phyloP scores from a whole-genome alignment of 106 monocot species.

The Dendrobium nobile region DNA sequence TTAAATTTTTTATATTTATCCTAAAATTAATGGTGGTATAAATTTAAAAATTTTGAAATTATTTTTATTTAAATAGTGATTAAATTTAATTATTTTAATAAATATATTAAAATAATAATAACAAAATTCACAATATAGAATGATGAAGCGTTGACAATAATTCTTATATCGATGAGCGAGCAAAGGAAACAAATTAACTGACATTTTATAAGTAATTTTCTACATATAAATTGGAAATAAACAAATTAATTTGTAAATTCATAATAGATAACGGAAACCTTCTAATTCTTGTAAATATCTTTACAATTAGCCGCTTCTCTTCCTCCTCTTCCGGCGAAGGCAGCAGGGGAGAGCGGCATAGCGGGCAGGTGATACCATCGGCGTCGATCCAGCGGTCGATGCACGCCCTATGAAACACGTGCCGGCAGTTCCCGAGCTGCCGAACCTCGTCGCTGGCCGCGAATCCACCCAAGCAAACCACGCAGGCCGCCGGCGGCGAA shows the following conservation, averaged over 20 bases:
- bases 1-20: no score
- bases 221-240: not conserved
- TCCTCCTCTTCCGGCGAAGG: not conserved
- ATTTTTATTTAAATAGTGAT: no score
- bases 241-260: not conserved
- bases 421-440: constrained; percentile 30
- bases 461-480: constrained; percentile 17
- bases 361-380: constrained; percentile 18
- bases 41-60: no score
- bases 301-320: not conserved
- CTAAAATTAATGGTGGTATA: no score
- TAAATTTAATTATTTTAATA: no score
- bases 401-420: constrained; percentile 25
- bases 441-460: constrained; percentile 20
- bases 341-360: constrained; percentile 15
- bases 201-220: not conserved
- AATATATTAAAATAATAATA: no score
- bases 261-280: not conserved
- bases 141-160: no score
- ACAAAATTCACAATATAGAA: no score
- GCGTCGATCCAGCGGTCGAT: constrained; percentile 34
- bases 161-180: no score
- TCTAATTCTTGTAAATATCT: not conserved
- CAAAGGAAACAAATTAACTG: no score
- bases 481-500: not conserved